Evolutionary conservation across 306 rosid genomes (phyloP).

Genomic region (Acacia confusa): DNA sequence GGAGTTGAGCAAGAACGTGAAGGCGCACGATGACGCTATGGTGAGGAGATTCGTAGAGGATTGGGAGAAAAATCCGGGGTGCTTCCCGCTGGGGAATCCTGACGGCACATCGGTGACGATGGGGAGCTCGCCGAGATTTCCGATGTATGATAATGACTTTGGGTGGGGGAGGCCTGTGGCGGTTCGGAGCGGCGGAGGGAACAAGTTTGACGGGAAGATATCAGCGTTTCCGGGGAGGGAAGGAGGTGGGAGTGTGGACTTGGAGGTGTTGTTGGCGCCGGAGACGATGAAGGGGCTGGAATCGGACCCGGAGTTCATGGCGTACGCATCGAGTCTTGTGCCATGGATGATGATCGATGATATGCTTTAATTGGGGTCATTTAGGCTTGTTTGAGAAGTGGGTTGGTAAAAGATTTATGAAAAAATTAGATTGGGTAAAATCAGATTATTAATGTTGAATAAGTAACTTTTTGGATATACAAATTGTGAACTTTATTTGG

Average conservation of each 20-base stretch:
- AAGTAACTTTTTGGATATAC: too few species aligned
- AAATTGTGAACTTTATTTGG: too few species aligned
- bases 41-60: constrained; percentile 64
- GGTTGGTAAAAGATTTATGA: too few species aligned
- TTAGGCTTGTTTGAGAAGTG: too few species aligned
- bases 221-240: constrained; percentile 88
- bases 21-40: constrained; percentile 53
- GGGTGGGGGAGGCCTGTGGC: constrained; percentile 95
- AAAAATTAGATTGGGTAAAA: too few species aligned
- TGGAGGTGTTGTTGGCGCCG: constrained; percentile 80
- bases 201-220: constrained; percentile 90
- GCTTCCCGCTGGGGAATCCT: constrained; percentile 81
- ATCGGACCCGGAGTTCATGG: constrained; percentile 80
- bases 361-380: too few species aligned
- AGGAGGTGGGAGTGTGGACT: constrained; percentile 70
- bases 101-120: constrained; percentile 84
- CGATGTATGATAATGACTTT: constrained; percentile 84
- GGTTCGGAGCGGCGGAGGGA: constrained; percentile 75
- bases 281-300: constrained; percentile 72
- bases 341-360: not conserved
- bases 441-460: too few species aligned
- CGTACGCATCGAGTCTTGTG: constrained; percentile 41
- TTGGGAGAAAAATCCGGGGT: constrained; percentile 74
- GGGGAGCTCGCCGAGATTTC: constrained; percentile 96
- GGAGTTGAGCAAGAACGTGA: constrained; percentile 65